Base-by-base conservation (phyloP, 2,329 filamentous ascomycete species). In the Stachybotrys echinatus region DNA sequence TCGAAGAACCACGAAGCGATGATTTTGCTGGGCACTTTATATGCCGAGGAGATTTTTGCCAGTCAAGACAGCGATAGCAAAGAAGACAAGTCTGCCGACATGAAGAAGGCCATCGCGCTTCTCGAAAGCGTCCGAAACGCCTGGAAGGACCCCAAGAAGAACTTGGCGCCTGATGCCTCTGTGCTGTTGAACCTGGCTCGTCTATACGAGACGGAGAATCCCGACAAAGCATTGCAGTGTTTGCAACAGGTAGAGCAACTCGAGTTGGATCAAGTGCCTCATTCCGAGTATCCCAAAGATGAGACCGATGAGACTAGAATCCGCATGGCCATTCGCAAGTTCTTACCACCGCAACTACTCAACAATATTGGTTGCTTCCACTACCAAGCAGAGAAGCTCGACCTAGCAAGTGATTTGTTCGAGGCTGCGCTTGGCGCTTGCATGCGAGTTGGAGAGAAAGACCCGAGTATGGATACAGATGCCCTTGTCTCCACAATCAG, bases 281-380 rank as follows among this genome's bases (percentile, higher is more conserved):
- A 85, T 18, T 83, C 87, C 12, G 86, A 92, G 45, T 75, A 78
- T 21, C 84, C 86, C 0, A 70, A 80, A 22, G 78, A 77, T 42
- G 54, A 61, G 4, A 61, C 60, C 2, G 83, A 89, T 48, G 81
- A 87, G 51, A 77, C 74, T 3, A 77, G 81, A 23, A 70, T 81
- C 50, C 80, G 80, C 49, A 74, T 74, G 20, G 75, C 78, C 17
- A 75, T 95, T 23, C 85, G 91, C 48, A 88, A 92, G 63, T 77
- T 87, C 51, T 74, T 99, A 2, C 89, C 92, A 1, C 94, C 94
- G 4, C 91, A 96, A 62, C 77, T 97, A 2, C 79, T 99, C 42
- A 99, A 97, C 75, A 99, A 99, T 65, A 95, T 97, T 65, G 94
- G 89, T 5, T 96, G 92, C 68, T 97, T 97, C 70, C 84, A 95